Conservation (phyloP, 2,329 filamentous ascomycete genomes). For the Colletotrichum lini region DNA sequence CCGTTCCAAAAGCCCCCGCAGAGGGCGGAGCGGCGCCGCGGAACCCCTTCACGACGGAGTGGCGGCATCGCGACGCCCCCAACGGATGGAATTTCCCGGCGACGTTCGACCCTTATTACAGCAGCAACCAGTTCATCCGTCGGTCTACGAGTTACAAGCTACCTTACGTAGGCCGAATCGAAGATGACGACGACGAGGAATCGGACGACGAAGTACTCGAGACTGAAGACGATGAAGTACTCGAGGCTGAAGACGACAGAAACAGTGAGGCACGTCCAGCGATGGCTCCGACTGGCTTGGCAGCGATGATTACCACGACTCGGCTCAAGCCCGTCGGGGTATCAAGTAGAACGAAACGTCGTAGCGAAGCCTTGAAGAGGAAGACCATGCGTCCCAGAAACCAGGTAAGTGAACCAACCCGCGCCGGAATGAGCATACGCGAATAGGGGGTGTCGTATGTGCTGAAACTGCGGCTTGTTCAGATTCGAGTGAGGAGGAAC, state of each 20-base stretch:
- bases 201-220: constrained; percentile 19
- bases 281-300: constrained; percentile 6
- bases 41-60: constrained; percentile 42
- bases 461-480: background rate
- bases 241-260: background rate
- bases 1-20: constrained; percentile 30
- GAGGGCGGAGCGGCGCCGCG: constrained; percentile 33
- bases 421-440: too few relatives aligned
- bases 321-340: background rate
- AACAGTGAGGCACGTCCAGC: background rate
- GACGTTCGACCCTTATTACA: constrained; percentile 34
- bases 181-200: constrained; percentile 19
- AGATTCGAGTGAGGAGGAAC: background rate
- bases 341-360: background rate
- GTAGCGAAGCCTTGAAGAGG: background rate
- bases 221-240: background rate
- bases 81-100: constrained; percentile 8
- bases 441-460: background rate
- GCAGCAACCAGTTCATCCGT: constrained; percentile 39
- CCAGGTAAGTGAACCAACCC: background rate
- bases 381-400: background rate
- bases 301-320: background rate
- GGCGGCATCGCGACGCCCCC: constrained; percentile 23
- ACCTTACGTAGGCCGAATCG: constrained; percentile 4
- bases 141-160: constrained; percentile 20